A percentile compares a stretch with the other conserved stretches of the same genome.
These are phyloP conservation scores for Myochromella boudieri DNA, from an alignment of 768 basidiomycete species.

Conservation along the genomic window DNA sequence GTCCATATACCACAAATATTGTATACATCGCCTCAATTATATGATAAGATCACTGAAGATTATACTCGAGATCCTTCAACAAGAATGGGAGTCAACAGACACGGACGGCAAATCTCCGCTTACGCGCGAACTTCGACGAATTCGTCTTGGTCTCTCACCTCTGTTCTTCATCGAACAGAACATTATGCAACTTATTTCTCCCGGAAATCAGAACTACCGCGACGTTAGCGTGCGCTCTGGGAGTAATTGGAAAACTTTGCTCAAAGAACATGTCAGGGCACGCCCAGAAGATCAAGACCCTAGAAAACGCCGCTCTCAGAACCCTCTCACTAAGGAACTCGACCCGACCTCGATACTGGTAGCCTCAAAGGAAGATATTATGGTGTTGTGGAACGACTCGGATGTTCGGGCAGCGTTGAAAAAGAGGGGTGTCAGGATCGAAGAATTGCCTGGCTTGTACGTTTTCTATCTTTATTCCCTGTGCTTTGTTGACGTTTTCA, in stretches of 20 bases:
- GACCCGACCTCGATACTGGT: constrained; percentile 53
- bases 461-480: constrained; percentile 23
- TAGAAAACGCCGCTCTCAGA: constrained; percentile 21
- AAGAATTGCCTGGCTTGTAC: constrained; percentile 69
- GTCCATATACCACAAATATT: constrained; percentile 9
- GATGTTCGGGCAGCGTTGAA: constrained; percentile 52
- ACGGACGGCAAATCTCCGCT: constrained; percentile 16
- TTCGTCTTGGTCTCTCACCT: constrained; percentile 39
- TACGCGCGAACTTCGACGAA: constrained; percentile 28
- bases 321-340: constrained; percentile 26
- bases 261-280: background rate
- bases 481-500: background rate
- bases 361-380: constrained; percentile 58
- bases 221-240: constrained; percentile 58
- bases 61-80: constrained; percentile 52
- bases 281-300: background rate
- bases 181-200: constrained; percentile 49
- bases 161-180: constrained; percentile 56
- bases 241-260: constrained; percentile 53
- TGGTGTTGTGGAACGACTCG: constrained; percentile 59
- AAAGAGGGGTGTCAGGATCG: constrained; percentile 49
- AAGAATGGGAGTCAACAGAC: constrained; percentile 36
- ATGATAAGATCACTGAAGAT: constrained; percentile 51
- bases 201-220: constrained; percentile 30
- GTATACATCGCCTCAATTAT: background rate